These are phyloP conservation scores for Letharia lupina DNA, from an alignment of 495 filamentous ascomycete genomes.

Conservation along the genomic window DNA sequence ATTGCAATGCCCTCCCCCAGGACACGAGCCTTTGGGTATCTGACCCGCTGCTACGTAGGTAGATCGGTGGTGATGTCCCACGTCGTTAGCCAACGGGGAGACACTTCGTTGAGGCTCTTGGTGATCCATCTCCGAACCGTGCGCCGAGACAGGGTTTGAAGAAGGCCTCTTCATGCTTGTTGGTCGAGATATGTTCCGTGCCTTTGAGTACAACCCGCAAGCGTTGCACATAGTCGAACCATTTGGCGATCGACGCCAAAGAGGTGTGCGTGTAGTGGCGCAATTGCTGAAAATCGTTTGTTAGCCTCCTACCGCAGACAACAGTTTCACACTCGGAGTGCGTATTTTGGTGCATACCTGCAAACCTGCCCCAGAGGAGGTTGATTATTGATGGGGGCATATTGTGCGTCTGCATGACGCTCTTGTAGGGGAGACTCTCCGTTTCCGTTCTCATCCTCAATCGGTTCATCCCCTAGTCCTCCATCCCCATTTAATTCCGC, in stretches of 20 bases:
- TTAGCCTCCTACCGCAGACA: constrained; percentile 21
- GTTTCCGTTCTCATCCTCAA: constrained; percentile 6
- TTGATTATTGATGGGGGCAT: constrained; percentile 23
- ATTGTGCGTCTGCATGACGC: constrained; percentile 21
- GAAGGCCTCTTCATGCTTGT: constrained; percentile 61
- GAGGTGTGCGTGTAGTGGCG: constrained; percentile 80
- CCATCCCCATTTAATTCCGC: constrained; percentile 1
- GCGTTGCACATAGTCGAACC: constrained; percentile 97
- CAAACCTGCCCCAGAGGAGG: constrained; percentile 42
- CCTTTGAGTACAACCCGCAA: constrained; percentile 90
- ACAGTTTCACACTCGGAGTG: neutral
- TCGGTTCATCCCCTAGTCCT: constrained; percentile 1
- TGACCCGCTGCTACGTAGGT: constrained; percentile 71
- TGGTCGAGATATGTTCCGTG: constrained; percentile 80
- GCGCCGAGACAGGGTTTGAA: constrained; percentile 21
- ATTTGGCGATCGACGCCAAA: constrained; percentile 89
- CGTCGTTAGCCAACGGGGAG: constrained; percentile 28
- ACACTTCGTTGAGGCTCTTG: constrained; percentile 34
- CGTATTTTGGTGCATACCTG: constrained; percentile 36
- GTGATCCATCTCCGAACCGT: constrained; percentile 21
- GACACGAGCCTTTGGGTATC: constrained; percentile 73
- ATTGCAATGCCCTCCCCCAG: constrained; percentile 91
- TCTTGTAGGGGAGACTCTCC: constrained; percentile 17
- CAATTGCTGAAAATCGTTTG: constrained; percentile 63
- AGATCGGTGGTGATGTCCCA: constrained; percentile 41